Conservation (phyloP, 2,329 filamentous ascomycete genomes). For the Cylindrodendrum hubeiense region DNA sequence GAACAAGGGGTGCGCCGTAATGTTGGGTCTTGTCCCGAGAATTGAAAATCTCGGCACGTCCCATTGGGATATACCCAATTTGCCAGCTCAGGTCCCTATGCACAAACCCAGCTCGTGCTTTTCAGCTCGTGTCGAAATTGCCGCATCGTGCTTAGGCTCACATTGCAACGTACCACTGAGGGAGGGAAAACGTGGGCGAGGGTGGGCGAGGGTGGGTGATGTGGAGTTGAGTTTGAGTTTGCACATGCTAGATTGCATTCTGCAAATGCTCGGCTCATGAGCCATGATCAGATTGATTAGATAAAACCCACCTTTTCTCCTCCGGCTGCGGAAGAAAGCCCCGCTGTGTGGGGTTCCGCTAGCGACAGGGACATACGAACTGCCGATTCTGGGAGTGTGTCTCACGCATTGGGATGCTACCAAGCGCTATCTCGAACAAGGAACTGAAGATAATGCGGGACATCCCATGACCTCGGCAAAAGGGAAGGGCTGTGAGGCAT, state of each 20-base stretch:
- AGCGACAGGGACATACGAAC: neutral
- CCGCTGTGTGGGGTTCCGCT: neutral
- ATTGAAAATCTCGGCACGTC: too few species aligned
- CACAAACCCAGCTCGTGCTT: too few species aligned
- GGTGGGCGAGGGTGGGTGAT: neutral
- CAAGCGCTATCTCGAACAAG: neutral
- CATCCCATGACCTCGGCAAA: neutral
- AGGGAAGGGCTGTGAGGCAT: neutral
- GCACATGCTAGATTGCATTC: neutral
- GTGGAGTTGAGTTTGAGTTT: neutral
- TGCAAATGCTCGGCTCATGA: neutral
- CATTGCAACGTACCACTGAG: neutral
- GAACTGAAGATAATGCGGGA: neutral
- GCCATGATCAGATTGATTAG: slow-evolving; percentile 2
- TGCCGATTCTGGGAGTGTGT: slow-evolving; percentile 7
- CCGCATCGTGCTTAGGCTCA: too few species aligned
- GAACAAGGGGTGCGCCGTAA: too few species aligned
- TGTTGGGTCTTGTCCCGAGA: too few species aligned
- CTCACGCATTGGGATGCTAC: neutral
- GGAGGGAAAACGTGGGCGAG: neutral
- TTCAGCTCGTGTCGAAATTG: too few species aligned
- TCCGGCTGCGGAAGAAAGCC: neutral
- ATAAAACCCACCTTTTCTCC: neutral
- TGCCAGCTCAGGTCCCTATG: too few species aligned
- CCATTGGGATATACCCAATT: too few species aligned